Conservation (phyloP, 2,329 filamentous ascomycete species). For the Microascus cirrosus region DNA sequence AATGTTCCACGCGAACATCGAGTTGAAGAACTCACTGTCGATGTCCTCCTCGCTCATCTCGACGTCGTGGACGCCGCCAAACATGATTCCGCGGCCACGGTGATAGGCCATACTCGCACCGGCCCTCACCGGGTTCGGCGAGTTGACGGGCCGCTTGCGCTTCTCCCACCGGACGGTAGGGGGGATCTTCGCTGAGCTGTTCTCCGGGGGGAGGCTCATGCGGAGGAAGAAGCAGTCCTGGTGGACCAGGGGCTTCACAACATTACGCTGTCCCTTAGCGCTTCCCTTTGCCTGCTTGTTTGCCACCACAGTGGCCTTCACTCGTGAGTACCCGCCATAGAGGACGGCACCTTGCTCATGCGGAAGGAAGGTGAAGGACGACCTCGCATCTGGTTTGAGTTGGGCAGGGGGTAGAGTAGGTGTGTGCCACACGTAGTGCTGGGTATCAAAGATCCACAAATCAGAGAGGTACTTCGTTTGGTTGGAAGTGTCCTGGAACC, state of each 20-base stretch:
- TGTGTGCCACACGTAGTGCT: slow-evolving; percentile 74
- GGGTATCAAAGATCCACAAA: slow-evolving; percentile 90
- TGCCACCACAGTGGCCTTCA: slow-evolving; percentile 58
- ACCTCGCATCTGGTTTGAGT: slow-evolving; percentile 80
- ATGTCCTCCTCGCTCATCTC: slow-evolving; percentile 90
- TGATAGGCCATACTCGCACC: slow-evolving; percentile 92
- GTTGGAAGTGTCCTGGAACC: slow-evolving; percentile 93
- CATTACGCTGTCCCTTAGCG: slow-evolving; percentile 53
- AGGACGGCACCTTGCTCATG: slow-evolving; percentile 84
- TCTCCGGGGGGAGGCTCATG: slow-evolving; percentile 59
- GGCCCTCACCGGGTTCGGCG: slow-evolving; percentile 71
- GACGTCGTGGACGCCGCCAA: slow-evolving; percentile 90
- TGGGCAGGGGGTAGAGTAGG: slow-evolving; percentile 66
- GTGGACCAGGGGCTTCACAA: slow-evolving; percentile 79
- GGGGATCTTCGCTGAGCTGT: slow-evolving; percentile 51
- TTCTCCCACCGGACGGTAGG: slow-evolving; percentile 83
- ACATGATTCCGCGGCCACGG: slow-evolving; percentile 83
- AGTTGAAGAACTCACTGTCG: slow-evolving; percentile 94
- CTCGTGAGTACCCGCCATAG: slow-evolving; percentile 86
- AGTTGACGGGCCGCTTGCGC: slow-evolving; percentile 83
- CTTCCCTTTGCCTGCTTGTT: slow-evolving; percentile 54
- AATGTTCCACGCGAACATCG: slow-evolving; percentile 85
- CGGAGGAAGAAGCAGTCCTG: slow-evolving; percentile 92
- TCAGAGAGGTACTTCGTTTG: slow-evolving; percentile 90
- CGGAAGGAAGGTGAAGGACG: slow-evolving; percentile 83